Evolutionary conservation across 345 rosid genomes (phyloP), one percentile per base, ranked within the genome.

Genomic region (thale cress (Arabidopsis thaliana)): DNA sequence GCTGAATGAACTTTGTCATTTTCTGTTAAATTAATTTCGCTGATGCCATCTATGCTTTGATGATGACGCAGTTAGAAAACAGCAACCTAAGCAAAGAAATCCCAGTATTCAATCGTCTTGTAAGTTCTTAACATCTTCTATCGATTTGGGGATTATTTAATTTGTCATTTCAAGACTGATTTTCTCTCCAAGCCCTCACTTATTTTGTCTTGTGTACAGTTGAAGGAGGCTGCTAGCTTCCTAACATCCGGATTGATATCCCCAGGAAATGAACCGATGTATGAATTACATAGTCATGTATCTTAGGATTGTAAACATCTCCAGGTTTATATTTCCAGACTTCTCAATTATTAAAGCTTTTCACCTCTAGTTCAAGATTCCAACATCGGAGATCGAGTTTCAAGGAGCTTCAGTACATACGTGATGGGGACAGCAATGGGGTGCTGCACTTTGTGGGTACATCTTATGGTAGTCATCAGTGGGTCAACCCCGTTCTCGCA

Each of bases 341-440:
- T 53, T 22, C 20, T 59, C 40, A n/a, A 14, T 66, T 5, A 32
- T n/a, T 50, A 52, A 49, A 72, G 58, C 37, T 52, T 22, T 56
- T 36, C n/a, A 66, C 45, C 72, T 82, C 78, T 75, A 78, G 84
- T 80, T 62, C 72, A 71, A 86, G 93, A 74, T 87, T 85, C 81
- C 93, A 89, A 49, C 94, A 93, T 60, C 86, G 98, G 66, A 84
- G 86, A 51, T 93, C 99, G 22, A 90, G 98, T 84, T 95, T 79
- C 72, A 93, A 93, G 87, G 97, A 95, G 87, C 96, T 88, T 49
- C 99, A 88, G 78, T 89, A 90, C 84, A 90, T 93, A 73, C 89
- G 96, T 75, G 94, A 93, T 74, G 99, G 99, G n/a, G 99, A 93
- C 79, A 88, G 90, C 87, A 95, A 93, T 73, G 99, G 99, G 69